Percentiles rank a stretch among this genome's conserved stretches.
phyloP scores from a whole-genome alignment of 2,329 filamentous ascomycete genomes.

The Sclerotinia sclerotiorum region DNA sequence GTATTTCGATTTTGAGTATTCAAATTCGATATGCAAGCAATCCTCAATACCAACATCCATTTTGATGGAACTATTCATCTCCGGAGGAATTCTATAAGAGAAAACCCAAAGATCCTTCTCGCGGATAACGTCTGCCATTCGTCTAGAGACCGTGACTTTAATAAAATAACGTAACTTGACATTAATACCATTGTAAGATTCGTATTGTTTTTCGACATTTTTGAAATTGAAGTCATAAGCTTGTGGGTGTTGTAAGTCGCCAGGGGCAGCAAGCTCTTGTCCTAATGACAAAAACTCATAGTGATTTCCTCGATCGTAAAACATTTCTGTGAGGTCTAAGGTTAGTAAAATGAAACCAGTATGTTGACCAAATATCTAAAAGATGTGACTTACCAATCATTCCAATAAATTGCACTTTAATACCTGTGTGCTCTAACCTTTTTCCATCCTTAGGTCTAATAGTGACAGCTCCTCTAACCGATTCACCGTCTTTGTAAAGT shows the following conservation, averaged over 20 bases:
- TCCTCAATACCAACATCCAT: constrained; percentile 99
- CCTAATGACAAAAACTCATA: constrained; percentile 98
- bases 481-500: constrained; percentile 96
- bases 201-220: constrained; percentile 99
- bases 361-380: neutral
- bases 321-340: constrained; percentile 73
- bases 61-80: constrained; percentile 98
- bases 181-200: constrained; percentile 99
- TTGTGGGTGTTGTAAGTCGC: constrained; percentile 97
- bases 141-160: constrained; percentile 89
- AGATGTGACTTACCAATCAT: constrained; percentile 71
- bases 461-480: constrained; percentile 93
- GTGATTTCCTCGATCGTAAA: constrained; percentile 98
- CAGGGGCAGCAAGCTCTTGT: constrained; percentile 93
- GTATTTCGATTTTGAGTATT: constrained; percentile 99
- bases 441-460: constrained; percentile 97
- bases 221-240: constrained; percentile 99
- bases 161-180: constrained; percentile 99
- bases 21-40: constrained; percentile 98
- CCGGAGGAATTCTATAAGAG: constrained; percentile 94
- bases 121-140: constrained; percentile 96
- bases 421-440: constrained; percentile 94
- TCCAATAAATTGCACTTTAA: constrained; percentile 99
- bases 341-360: constrained; percentile 12
- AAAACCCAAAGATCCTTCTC: constrained; percentile 99